Evolutionary conservation across 441 rosid species (phyloP).

Genomic region (Erodium chrysanthum): DNA sequence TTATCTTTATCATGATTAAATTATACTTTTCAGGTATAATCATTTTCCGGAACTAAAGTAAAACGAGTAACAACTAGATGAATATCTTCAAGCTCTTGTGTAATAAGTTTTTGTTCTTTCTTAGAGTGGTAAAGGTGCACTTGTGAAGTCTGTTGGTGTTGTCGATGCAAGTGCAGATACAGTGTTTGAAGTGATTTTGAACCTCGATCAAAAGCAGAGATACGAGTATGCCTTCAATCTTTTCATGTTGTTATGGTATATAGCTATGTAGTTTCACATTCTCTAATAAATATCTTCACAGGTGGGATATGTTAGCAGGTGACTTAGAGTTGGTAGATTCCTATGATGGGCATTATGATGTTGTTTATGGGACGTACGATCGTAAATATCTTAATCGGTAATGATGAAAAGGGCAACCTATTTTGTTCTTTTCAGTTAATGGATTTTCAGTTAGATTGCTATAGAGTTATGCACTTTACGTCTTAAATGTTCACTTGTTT

Average conservation of each 20-base stretch:
- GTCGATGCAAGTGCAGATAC: constrained; percentile 83
- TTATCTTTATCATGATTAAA: not conserved
- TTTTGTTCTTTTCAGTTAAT: not conserved
- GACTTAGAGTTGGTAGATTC: constrained; percentile 80
- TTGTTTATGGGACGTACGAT: constrained; percentile 72
- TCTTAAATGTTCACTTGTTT: not conserved
- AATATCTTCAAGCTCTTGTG: constrained; percentile 7
- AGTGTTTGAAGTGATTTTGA: constrained; percentile 75
- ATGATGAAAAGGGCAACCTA: constrained; percentile 5
- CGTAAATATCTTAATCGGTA: constrained; percentile 84
- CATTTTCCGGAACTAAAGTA: constrained; percentile 10
- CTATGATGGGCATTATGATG: constrained; percentile 82
- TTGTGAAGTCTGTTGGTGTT: constrained; percentile 85
- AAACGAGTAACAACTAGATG: not conserved
- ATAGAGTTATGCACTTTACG: constrained; percentile 2
- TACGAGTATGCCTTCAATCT: constrained; percentile 59
- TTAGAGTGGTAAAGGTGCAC: constrained; percentile 69
- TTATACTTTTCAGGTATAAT: not conserved
- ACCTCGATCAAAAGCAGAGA: constrained; percentile 66
- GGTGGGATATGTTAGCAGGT: constrained; percentile 96
- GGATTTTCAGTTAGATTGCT: not conserved
- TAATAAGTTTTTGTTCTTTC: constrained; percentile 22
- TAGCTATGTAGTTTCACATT: constrained; percentile 21
- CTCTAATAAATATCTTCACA: constrained; percentile 34
- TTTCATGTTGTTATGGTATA: constrained; percentile 14